Conservation (phyloP, 1,139 yeast species). For the Geotrichum siamense region DNA sequence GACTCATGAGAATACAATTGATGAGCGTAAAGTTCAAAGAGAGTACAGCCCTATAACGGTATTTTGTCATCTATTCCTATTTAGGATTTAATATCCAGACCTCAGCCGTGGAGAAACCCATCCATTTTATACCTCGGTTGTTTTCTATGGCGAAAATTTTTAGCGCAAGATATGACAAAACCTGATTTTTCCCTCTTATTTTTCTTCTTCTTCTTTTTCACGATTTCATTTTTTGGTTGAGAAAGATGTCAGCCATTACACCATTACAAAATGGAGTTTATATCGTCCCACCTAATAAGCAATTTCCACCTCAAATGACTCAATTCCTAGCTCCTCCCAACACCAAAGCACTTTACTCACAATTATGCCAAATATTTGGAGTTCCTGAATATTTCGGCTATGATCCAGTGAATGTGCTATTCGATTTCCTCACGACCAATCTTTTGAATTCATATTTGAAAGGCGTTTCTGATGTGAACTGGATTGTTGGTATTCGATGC, state of each 20-base stretch:
- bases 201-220: too few relatives aligned
- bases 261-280: not conserved
- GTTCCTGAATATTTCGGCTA: slow-evolving; percentile 18
- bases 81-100: too few relatives aligned
- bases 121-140: too few relatives aligned
- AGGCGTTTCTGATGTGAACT: not conserved
- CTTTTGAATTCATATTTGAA: not conserved
- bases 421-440: slow-evolving; percentile 2
- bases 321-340: slow-evolving; percentile 1
- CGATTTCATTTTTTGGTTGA: too few relatives aligned
- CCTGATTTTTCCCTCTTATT: too few relatives aligned
- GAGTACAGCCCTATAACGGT: too few relatives aligned
- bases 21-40: too few relatives aligned
- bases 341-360: slow-evolving; percentile 6
- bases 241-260: not conserved
- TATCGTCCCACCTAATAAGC: not conserved
- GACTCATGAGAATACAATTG: too few relatives aligned
- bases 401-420: slow-evolving; percentile 5
- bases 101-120: too few relatives aligned
- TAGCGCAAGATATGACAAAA: too few relatives aligned
- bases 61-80: too few relatives aligned
- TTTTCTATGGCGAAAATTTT: too few relatives aligned
- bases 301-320: not conserved
- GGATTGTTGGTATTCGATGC: slow-evolving; percentile 2
- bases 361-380: slow-evolving; percentile 9